phyloP scores from a whole-genome alignment of 495 filamentous ascomycete species.

The Glarea lozoyensis region DNA sequence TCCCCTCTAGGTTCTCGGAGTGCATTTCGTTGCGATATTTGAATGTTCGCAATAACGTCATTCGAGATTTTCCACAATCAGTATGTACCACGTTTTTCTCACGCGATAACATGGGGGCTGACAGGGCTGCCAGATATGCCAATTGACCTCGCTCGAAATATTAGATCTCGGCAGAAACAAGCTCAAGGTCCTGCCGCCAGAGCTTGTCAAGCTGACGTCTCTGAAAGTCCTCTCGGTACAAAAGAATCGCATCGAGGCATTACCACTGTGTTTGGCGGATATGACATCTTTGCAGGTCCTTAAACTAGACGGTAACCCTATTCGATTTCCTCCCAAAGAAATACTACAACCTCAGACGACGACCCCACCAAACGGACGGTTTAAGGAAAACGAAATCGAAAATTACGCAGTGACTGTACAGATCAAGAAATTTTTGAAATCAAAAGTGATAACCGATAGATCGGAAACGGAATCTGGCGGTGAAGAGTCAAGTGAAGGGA shows the following conservation, averaged over 20 bases:
- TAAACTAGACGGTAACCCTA: conserved; percentile 79
- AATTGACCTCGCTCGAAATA: conserved; percentile 80
- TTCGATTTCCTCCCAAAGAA: conserved; percentile 58
- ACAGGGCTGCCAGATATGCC: conserved; percentile 47
- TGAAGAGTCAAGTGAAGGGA: conserved; percentile 56
- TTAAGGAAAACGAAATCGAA: conserved; percentile 41
- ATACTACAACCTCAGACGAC: conserved; percentile 37
- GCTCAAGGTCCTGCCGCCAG: conserved; percentile 65
- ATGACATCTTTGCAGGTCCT: conserved; percentile 83
- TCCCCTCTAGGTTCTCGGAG: conserved; percentile 74
- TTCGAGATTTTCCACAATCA: conserved; percentile 71
- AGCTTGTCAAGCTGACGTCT: conserved; percentile 67
- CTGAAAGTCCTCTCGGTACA: conserved; percentile 71
- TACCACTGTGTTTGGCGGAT: conserved; percentile 76
- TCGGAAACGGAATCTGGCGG: conserved; percentile 53
- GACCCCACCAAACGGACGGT: conserved; percentile 32
- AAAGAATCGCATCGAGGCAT: conserved; percentile 74
- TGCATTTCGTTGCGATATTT: conserved; percentile 86
- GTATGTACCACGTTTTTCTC: conserved; percentile 14
- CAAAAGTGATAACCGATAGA: conserved; percentile 42
- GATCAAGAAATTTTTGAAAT: conserved; percentile 71
- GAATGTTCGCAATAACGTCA: conserved; percentile 83
- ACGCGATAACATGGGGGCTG: conserved; percentile 11
- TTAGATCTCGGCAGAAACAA: conserved; percentile 85
- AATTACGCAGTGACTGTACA: conserved; percentile 61